These are phyloP conservation scores for Cymbidium sinense DNA, from an alignment of 106 monocot genomes.

Conservation along the genomic window DNA sequence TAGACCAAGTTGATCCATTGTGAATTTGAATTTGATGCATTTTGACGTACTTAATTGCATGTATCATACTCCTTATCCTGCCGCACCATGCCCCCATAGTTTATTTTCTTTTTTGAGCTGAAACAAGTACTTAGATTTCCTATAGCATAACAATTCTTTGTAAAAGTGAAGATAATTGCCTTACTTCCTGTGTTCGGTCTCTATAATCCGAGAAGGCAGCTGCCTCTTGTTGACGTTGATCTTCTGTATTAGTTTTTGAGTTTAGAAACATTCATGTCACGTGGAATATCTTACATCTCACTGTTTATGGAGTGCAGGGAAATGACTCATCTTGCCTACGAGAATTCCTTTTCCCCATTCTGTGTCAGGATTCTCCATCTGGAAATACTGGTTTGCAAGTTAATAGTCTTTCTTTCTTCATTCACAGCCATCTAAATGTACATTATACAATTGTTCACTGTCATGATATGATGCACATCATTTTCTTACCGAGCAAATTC, in stretches of 20 bases:
- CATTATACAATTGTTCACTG: neutral
- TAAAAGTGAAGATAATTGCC: neutral
- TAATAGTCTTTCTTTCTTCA: slow-evolving; percentile 12
- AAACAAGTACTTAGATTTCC: neutral
- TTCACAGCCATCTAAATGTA: neutral
- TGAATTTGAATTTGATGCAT: too few species aligned
- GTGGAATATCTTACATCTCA: neutral
- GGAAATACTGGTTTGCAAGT: slow-evolving; percentile 92
- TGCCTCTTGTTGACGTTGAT: neutral
- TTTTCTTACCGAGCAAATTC: neutral
- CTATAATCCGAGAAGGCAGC: neutral
- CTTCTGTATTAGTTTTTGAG: neutral
- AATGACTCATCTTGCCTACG: slow-evolving; percentile 87
- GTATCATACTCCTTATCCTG: neutral
- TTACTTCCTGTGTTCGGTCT: neutral
- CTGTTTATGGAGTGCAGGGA: slow-evolving; percentile 36
- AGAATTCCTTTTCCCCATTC: slow-evolving; percentile 76
- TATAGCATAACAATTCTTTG: neutral
- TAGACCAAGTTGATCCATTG: neutral
- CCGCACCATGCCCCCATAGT: neutral
- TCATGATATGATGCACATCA: neutral
- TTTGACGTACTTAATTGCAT: too few species aligned
- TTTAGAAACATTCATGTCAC: neutral
- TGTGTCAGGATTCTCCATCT: slow-evolving; percentile 59
- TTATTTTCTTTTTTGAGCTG: neutral